Evolutionary conservation across 495 filamentous ascomycete species (phyloP), one percentile per base, ranked within the genome.

Genomic region (Hypoxylon lenormandii): DNA sequence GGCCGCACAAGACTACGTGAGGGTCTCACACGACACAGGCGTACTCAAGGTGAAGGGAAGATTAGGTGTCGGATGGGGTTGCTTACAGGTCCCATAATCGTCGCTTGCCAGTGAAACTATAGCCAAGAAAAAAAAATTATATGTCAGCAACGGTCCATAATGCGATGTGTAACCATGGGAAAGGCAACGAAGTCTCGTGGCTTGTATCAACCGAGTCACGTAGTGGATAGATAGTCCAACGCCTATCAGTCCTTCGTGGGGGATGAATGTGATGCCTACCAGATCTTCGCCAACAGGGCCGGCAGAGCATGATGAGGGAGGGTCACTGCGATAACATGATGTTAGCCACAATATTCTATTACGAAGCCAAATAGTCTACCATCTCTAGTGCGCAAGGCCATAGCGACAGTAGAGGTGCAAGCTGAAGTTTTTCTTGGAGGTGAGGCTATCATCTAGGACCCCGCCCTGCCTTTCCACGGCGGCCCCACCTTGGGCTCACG

Each of bases 71-170:
- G 19, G 26, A 21, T 45, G 45, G 40, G 40, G 26, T n/a, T 55
- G 89, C 93, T 88, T 89, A 97, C 94, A 78, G 95, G 95, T 82
- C 95, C 95, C 95, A 98, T 98, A 78, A 98, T 98, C 16, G 95
- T 98, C 61, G 95, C 95, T 88, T 98, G 95, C 95, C 95, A 98
- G 88, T 98, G 95, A 77, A 98, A 98, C 95, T 98, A 76, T 73
- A 67, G 8, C 60, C n/a, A n/a, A n/a, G n/a, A n/a, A n/a, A n/a
- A 11, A 69, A 21, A 47, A 21, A 53, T 13, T 23, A 22, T 7
- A 61, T 10, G 76, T 85, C 60, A 85, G 80, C 46, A 62, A 60
- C 57, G 18, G 64, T 72, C 16, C 62, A 70, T 47, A 13, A 63
- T 23, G 45, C 18, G 38, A 43, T 46, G 18, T 36, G 18, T 42